These are phyloP conservation scores for Avena insularis DNA, from an alignment of 176 grass and related monocot genomes.

Conservation along the genomic window DNA sequence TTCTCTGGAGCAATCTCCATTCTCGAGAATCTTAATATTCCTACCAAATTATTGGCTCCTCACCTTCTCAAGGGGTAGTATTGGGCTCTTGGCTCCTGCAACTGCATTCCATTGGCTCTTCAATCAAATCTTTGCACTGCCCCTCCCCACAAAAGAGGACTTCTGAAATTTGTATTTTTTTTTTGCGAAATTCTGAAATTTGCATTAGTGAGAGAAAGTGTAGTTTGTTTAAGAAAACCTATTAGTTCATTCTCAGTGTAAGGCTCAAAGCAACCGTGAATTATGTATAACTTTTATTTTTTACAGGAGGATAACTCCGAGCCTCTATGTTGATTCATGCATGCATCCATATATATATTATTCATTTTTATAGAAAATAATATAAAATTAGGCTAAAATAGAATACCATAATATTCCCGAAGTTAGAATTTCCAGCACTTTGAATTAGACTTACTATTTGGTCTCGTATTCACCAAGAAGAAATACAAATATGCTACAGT, in stretches of 20 bases:
- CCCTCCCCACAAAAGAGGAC: not conserved
- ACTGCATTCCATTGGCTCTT: slow-evolving; percentile 6
- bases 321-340: too few species aligned
- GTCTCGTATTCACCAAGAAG: too few species aligned
- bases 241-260: not conserved
- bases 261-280: too few species aligned
- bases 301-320: too few species aligned
- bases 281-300: too few species aligned
- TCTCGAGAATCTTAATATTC: slow-evolving; percentile 53
- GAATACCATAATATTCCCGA: too few species aligned
- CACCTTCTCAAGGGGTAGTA: slow-evolving; percentile 43
- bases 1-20: slow-evolving; percentile 50
- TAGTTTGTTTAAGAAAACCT: not conserved
- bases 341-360: too few species aligned
- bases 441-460: too few species aligned
- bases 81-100: slow-evolving; percentile 25
- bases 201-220: not conserved
- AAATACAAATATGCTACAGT: too few species aligned
- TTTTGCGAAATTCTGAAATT: not conserved
- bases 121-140: not conserved
- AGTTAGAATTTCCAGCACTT: too few species aligned
- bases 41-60: slow-evolving; percentile 37
- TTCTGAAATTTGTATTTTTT: not conserved
- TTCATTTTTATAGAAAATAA: too few species aligned
- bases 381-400: too few species aligned